Percentiles rank a stretch among this genome's conserved stretches.
These are phyloP conservation scores for Diddensiella transvaalensis DNA, from an alignment of 805 yeast genomes.

Conservation along the genomic window DNA sequence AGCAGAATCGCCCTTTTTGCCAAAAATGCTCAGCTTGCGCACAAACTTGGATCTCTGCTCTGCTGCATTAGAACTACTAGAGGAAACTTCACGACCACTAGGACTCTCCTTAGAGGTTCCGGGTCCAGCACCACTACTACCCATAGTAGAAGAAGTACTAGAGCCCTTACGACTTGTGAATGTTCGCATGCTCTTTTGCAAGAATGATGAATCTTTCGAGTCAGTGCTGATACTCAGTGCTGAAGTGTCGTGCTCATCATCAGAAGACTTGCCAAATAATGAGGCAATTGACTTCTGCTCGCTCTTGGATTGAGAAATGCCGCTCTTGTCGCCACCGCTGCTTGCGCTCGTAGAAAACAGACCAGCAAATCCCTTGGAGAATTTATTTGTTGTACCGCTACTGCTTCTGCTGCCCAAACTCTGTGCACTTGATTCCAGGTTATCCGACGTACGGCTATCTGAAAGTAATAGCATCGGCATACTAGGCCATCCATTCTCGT, in stretches of 20 bases:
- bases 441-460: constrained; percentile 9
- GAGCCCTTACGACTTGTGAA: constrained; percentile 17
- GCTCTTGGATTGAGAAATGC: constrained; percentile 9
- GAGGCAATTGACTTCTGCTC: constrained; percentile 23
- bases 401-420: constrained; percentile 12
- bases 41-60: constrained; percentile 20
- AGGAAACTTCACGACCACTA: background rate
- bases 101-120: background rate
- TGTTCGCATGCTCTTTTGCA: constrained; percentile 26
- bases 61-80: background rate
- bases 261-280: constrained; percentile 23
- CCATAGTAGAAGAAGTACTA: constrained; percentile 14
- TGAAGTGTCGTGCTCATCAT: constrained; percentile 11
- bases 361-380: constrained; percentile 21
- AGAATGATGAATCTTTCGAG: constrained; percentile 13
- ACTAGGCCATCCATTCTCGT: background rate
- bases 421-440: constrained; percentile 1
- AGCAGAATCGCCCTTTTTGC: constrained; percentile 17
- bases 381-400: constrained; percentile 10
- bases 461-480: constrained; percentile 11
- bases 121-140: background rate
- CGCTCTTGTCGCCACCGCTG: constrained; percentile 6
- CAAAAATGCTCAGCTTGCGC: constrained; percentile 23
- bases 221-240: constrained; percentile 13
- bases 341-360: constrained; percentile 17